A percentile compares a stretch with the other conserved stretches of the same genome.
These are phyloP conservation scores for Penicillium carneum DNA, from an alignment of 2,329 filamentous ascomycete species.

Conservation along the genomic window DNA sequence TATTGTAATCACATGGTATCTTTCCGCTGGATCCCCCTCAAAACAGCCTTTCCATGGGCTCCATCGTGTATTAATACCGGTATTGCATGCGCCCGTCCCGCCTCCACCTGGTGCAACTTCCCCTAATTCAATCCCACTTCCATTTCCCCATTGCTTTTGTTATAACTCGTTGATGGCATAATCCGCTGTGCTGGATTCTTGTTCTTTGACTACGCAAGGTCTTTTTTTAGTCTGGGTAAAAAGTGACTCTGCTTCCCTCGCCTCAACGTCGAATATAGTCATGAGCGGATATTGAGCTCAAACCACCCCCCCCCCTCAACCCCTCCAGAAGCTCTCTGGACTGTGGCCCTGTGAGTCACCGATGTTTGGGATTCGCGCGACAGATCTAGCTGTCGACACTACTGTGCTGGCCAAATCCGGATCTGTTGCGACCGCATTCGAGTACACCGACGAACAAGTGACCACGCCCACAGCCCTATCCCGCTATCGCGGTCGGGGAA, in stretches of 20 bases:
- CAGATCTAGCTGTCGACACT: slow-evolving; percentile 46
- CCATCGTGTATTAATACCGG: slow-evolving; percentile 12
- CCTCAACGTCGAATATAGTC: slow-evolving; percentile 28
- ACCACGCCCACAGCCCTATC: slow-evolving; percentile 41
- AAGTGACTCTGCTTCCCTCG: slow-evolving; percentile 29
- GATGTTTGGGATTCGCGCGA: slow-evolving; percentile 47
- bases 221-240: slow-evolving; percentile 1
- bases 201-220: not conserved
- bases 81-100: slow-evolving; percentile 14
- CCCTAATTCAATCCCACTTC: slow-evolving; percentile 23
- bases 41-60: not conserved
- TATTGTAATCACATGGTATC: not conserved
- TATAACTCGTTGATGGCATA: slow-evolving; percentile 10
- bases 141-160: slow-evolving; percentile 13
- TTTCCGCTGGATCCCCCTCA: not conserved
- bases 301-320: slow-evolving; percentile 2
- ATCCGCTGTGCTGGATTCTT: not conserved
- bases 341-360: slow-evolving; percentile 24
- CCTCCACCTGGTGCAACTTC: slow-evolving; percentile 14
- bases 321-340: slow-evolving; percentile 17
- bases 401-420: slow-evolving; percentile 46
- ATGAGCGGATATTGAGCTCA: slow-evolving; percentile 34
- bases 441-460: slow-evolving; percentile 52
- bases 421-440: slow-evolving; percentile 52
- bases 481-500: slow-evolving; percentile 42